Percentiles rank a stretch among this genome's conserved stretches.
Evolutionary conservation across 2,329 filamentous ascomycete species (phyloP).

Genomic region (Microdochium bolleyi): DNA sequence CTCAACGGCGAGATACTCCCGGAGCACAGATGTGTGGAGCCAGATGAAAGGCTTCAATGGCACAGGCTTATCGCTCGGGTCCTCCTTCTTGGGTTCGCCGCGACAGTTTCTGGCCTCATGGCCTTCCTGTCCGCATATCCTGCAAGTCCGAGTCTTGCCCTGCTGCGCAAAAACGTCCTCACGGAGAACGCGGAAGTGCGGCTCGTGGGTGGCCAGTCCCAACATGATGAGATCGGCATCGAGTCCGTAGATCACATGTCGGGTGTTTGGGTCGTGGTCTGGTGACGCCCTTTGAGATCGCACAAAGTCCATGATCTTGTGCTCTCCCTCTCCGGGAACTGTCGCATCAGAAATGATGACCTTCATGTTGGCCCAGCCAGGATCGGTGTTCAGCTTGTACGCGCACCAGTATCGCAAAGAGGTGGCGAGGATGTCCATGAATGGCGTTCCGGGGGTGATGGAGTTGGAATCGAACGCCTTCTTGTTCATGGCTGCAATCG

Average conservation of each 20-base stretch:
- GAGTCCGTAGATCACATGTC: constrained; percentile 95
- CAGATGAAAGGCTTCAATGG: constrained; percentile 92
- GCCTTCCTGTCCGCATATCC: constrained; percentile 83
- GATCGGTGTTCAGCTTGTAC: constrained; percentile 96
- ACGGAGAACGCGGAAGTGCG: constrained; percentile 89
- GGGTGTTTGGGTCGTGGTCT: constrained; percentile 91
- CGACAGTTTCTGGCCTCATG: constrained; percentile 83
- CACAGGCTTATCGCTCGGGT: constrained; percentile 67
- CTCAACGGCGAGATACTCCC: constrained; percentile 90
- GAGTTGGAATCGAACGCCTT: constrained; percentile 86
- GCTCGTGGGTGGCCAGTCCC: constrained; percentile 92
- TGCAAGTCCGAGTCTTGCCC: constrained; percentile 72
- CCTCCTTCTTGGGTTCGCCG: constrained; percentile 71
- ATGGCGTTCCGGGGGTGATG: constrained; percentile 94
- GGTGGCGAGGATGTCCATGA: constrained; percentile 91
- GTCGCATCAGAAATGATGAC: constrained; percentile 98
- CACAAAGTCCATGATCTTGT: constrained; percentile 99
- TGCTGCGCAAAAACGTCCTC: constrained; percentile 96
- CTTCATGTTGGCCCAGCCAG: constrained; percentile 91
- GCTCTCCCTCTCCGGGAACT: constrained; percentile 94
- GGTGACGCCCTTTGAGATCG: constrained; percentile 86
- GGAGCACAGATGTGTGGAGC: constrained; percentile 85
- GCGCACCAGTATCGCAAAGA: constrained; percentile 94
- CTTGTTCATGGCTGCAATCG: constrained; percentile 57
- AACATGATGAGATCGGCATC: constrained; percentile 99